Evolutionary conservation across 768 basidiomycete genomes (phyloP), one percentile per base, ranked within the genome.

Genomic region (Jaapia argillacea): DNA sequence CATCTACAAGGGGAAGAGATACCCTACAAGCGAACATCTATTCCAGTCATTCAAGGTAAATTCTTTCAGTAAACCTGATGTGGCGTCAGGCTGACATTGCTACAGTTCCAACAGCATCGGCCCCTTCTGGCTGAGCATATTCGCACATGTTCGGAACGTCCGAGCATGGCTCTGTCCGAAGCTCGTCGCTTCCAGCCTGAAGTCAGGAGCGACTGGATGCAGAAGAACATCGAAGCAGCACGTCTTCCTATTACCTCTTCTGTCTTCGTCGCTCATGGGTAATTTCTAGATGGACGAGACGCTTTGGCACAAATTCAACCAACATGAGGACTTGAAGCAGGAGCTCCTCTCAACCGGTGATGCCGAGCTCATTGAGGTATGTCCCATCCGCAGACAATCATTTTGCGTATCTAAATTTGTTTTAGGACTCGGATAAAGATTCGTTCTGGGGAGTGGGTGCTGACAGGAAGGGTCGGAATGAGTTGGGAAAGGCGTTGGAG

Each of bases 371-470:
- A 59, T 87, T 4, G 85, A 88, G 71, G 83, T 81, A 45, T 53
- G 62, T 35, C 16, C 7, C 20, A 22, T 37, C n/a, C n/a, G n/a
- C n/a, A n/a, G n/a, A n/a, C n/a, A n/a, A n/a, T n/a, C n/a, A n/a
- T n/a, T n/a, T n/a, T n/a, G n/a, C n/a, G n/a, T n/a, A n/a, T n/a
- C n/a, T n/a, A n/a, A n/a, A n/a, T n/a, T n/a, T 27, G 23, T 39
- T 48, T 16, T 48, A 83, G 81, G 73, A 81, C 53, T 84, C 81
- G n/a, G 77, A 79, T 46, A 79, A 76, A 49, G 84, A 86, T 57
- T 67, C 80, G 31, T 85, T 85, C 59, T 86, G 84, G 82, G 84
- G 84, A n/a, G 59, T 77, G 47, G 84, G 84, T 4, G 65, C 71
- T 28, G 79, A 86, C 56, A 63, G 70, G 22, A 62, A 68, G 52